These are phyloP conservation scores for Acacia pycnantha DNA, from an alignment of 331 rosid genomes.

Conservation along the genomic window DNA sequence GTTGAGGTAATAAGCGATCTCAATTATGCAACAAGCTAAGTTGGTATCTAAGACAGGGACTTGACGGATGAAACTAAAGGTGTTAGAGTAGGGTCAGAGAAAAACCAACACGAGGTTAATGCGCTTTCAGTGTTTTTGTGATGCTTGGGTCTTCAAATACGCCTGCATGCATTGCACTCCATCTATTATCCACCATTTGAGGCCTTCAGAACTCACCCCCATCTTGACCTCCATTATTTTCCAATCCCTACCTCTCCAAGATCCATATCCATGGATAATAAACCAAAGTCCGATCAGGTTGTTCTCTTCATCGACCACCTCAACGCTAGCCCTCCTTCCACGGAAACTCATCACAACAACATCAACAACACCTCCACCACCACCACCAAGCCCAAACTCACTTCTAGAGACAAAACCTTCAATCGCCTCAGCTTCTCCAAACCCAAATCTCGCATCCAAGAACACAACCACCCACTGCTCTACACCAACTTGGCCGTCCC, in stretches of 20 bases:
- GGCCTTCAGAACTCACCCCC: background rate
- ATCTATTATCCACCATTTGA: background rate
- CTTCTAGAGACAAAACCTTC: slow-evolving; percentile 33
- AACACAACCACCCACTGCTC: slow-evolving; percentile 23
- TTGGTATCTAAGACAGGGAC: too few species aligned
- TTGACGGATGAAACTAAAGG: too few species aligned
- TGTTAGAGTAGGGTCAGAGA: too few species aligned
- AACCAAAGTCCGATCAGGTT: slow-evolving; percentile 38
- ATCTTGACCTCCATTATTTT: background rate
- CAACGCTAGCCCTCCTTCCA: slow-evolving; percentile 31
- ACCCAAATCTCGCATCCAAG: slow-evolving; percentile 50
- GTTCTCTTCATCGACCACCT: slow-evolving; percentile 41
- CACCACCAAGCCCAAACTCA: slow-evolving; percentile 8
- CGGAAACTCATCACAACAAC: slow-evolving; percentile 24
- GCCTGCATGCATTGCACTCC: background rate
- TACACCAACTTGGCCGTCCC: background rate
- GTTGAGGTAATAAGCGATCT: too few species aligned
- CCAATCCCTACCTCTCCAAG: background rate
- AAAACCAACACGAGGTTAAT: background rate
- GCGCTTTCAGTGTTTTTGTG: background rate
- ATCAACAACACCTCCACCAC: background rate
- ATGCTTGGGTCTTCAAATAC: background rate
- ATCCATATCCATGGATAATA: slow-evolving; percentile 34
- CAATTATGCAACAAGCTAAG: too few species aligned
- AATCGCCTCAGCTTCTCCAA: slow-evolving; percentile 51